phyloP scores from a whole-genome alignment of 2,329 filamentous ascomycete species.

The Fusarium clavum region DNA sequence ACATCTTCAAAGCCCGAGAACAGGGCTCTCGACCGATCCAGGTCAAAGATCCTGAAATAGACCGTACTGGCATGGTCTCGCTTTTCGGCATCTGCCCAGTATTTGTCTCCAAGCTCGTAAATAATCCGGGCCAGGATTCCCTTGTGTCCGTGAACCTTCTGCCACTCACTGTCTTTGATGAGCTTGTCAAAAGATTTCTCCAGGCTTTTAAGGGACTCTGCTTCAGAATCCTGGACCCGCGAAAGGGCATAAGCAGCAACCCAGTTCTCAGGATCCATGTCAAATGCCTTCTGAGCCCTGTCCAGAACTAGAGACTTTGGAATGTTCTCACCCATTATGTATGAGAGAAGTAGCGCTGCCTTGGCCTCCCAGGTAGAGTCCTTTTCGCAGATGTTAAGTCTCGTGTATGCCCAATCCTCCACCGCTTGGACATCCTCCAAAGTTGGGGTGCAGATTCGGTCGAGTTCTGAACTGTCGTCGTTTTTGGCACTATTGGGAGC shows the following conservation, averaged over 20 bases:
- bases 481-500: background rate
- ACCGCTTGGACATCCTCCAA: background rate
- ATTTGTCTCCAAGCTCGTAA: background rate
- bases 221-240: too few species aligned
- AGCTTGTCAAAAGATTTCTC: too few species aligned
- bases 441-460: background rate
- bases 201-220: too few species aligned
- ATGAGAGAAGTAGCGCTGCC: too few species aligned
- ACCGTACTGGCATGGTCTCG: background rate
- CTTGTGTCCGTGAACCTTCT: too few species aligned
- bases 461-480: background rate
- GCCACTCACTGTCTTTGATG: too few species aligned
- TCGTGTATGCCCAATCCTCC: background rate
- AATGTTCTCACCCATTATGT: too few species aligned
- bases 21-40: background rate
- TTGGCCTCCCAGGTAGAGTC: background rate
- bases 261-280: too few species aligned
- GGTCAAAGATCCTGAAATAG: background rate
- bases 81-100: background rate
- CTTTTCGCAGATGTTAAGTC: background rate
- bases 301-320: too few species aligned
- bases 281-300: too few species aligned
- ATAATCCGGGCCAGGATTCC: background rate
- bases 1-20: background rate
- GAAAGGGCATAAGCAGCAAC: too few species aligned